Conservation (phyloP, 345 rosid genomes). For the Arabis hirsuta region DNA sequence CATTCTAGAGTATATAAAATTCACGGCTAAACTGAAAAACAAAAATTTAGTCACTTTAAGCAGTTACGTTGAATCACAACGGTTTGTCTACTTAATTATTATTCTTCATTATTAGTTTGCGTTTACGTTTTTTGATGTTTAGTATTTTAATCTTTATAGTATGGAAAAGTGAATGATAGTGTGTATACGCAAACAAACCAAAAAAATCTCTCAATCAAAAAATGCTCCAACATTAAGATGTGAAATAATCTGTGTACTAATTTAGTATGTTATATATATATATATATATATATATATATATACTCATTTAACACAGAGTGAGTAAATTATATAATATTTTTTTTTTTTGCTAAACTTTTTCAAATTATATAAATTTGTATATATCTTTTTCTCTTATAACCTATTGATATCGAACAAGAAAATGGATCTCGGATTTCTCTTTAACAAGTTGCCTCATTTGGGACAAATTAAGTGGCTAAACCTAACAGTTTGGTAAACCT, state of each 20-base stretch:
- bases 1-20: no score
- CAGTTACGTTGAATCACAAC: no score
- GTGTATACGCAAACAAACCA: no score
- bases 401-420: constrained; percentile 28
- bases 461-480: constrained; percentile 21
- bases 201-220: background rate
- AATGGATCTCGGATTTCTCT: constrained; percentile 16
- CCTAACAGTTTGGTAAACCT: constrained; percentile 24
- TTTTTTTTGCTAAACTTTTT: no score
- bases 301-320: background rate
- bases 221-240: background rate
- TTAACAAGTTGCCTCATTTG: constrained; percentile 12
- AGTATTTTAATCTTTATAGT: no score
- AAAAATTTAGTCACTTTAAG: no score
- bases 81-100: constrained; percentile 30
- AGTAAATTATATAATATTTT: no score
- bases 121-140: no score
- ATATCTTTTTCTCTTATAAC: background rate
- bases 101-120: no score
- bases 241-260: background rate
- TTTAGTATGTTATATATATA: background rate
- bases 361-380: background rate
- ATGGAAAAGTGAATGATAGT: no score
- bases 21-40: no score
- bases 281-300: background rate